These are phyloP conservation scores for Actinomortierella ambigua DNA, from an alignment of 371 early-diverging fungal species.

Conservation along the genomic window DNA sequence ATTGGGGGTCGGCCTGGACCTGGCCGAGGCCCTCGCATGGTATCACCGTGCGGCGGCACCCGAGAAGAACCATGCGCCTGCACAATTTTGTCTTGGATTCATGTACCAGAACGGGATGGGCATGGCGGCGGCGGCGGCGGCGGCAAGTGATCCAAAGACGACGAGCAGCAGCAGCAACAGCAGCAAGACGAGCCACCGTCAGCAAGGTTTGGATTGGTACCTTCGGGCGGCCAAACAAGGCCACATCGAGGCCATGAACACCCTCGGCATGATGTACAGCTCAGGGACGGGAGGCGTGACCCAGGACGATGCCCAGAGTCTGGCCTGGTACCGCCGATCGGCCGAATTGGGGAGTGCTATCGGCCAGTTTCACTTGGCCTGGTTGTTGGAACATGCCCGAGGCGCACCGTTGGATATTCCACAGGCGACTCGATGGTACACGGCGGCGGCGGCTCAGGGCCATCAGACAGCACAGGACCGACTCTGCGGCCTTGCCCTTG, in stretches of 20 bases:
- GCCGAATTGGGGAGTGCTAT: constrained; percentile 62
- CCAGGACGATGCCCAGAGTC: constrained; percentile 58
- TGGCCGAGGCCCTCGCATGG: constrained; percentile 68
- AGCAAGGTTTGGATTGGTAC: constrained; percentile 71
- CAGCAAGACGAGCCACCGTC: constrained; percentile 48
- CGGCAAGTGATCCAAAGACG: too few species aligned
- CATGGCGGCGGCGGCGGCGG: too few species aligned
- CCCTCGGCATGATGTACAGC: constrained; percentile 83
- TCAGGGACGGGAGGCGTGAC: constrained; percentile 73
- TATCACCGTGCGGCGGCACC: constrained; percentile 74
- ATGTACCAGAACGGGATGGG: constrained; percentile 89
- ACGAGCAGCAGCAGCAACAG: too few species aligned
- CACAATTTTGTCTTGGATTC: constrained; percentile 81
- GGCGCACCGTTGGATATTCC: constrained; percentile 67
- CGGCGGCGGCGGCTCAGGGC: constrained; percentile 59
- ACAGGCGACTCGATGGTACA: constrained; percentile 71
- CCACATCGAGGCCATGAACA: constrained; percentile 75
- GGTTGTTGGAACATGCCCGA: constrained; percentile 81
- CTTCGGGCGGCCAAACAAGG: constrained; percentile 60
- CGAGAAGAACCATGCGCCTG: constrained; percentile 77
- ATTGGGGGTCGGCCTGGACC: constrained; percentile 58
- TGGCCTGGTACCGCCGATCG: constrained; percentile 56
- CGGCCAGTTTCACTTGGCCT: constrained; percentile 76
- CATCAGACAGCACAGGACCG: constrained; percentile 24
- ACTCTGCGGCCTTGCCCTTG: not conserved